A percentile compares a stretch with the other conserved stretches of the same genome.
phyloP scores from a whole-genome alignment of 371 early-diverging fungal genomes.

The Amoeboaphelidium protococcarum region DNA sequence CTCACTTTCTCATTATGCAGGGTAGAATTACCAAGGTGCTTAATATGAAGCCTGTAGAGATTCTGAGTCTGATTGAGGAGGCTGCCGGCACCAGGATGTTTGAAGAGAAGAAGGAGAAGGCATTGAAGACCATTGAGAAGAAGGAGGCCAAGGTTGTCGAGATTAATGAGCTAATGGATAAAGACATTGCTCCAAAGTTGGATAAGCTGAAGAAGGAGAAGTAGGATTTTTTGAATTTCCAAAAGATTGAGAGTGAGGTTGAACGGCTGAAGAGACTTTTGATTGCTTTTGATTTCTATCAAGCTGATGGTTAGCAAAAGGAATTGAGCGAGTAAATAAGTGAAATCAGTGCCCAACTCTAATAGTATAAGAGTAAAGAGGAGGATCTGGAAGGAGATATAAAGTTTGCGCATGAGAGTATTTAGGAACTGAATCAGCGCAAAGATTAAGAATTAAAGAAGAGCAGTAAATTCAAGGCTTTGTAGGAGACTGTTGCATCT shows the following conservation, averaged over 20 bases:
- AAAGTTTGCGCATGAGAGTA: conserved; percentile 17
- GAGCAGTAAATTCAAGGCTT: conserved; percentile 26
- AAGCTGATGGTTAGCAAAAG: conserved; percentile 3
- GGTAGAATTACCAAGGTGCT: conserved; percentile 95
- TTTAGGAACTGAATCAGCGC: conserved; percentile 1
- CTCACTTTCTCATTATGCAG: conserved; percentile 96
- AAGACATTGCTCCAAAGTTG: conserved; percentile 78
- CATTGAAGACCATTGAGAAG: conserved; percentile 68
- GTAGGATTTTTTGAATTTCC: conserved; percentile 62
- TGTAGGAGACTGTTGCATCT: conserved; percentile 41
- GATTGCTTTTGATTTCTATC: conserved; percentile 48
- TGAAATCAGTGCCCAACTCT: background rate
- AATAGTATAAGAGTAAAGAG: conserved; percentile 1
- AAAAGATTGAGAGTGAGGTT: conserved; percentile 66
- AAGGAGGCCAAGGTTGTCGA: conserved; percentile 88
- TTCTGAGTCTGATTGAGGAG: conserved; percentile 92
- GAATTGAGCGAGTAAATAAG: background rate
- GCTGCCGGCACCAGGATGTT: conserved; percentile 96
- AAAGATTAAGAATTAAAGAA: conserved; percentile 13
- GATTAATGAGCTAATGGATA: conserved; percentile 48
- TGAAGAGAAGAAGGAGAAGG: conserved; percentile 88
- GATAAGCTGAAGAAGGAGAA: conserved; percentile 70
- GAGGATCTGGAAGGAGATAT: conserved; percentile 10
- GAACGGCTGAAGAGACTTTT: conserved; percentile 47
- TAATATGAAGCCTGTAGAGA: conserved; percentile 93